Percentiles rank a stretch among this genome's conserved stretches.
Conservation (phyloP, 2,329 filamentous ascomycete genomes). For the Akanthomyces uredinophilus region DNA sequence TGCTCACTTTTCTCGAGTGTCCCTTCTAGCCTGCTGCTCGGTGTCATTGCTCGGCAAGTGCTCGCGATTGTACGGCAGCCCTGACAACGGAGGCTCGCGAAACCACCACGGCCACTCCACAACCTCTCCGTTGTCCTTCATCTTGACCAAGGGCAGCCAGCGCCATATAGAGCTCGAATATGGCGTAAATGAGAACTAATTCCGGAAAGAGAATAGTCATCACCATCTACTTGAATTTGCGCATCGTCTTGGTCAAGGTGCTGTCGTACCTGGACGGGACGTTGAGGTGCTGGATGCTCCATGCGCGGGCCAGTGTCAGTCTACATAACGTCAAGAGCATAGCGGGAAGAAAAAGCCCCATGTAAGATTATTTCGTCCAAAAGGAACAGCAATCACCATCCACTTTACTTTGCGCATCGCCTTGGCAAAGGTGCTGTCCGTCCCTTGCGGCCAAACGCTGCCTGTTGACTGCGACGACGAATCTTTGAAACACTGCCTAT, state of each 20-base stretch:
- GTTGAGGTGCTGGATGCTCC: conserved; percentile 4
- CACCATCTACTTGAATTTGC: neutral
- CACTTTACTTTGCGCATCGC: too few species aligned
- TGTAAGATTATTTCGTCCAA: too few species aligned
- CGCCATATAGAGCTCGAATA: neutral
- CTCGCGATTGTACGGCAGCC: neutral
- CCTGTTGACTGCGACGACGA: too few species aligned
- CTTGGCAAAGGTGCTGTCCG: too few species aligned
- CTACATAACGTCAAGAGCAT: too few species aligned
- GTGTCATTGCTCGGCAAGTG: too few species aligned
- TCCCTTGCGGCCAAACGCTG: too few species aligned
- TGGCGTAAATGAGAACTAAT: neutral
- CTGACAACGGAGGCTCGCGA: neutral
- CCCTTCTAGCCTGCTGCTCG: too few species aligned
- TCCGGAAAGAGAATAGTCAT: neutral
- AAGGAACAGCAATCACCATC: too few species aligned
- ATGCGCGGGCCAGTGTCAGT: neutral
- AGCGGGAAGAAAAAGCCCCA: too few species aligned
- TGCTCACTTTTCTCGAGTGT: neutral
- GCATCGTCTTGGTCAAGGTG: neutral
- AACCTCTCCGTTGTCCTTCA: neutral
- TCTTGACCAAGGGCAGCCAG: too few species aligned
- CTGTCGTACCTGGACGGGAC: neutral
- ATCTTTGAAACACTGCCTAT: too few species aligned
- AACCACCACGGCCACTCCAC: neutral